Percentiles rank a stretch among this genome's conserved stretches.
These are phyloP conservation scores for Cryptosporidium sp. DNA, from an alignment of 169 alveolate species.

Conservation along the genomic window DNA sequence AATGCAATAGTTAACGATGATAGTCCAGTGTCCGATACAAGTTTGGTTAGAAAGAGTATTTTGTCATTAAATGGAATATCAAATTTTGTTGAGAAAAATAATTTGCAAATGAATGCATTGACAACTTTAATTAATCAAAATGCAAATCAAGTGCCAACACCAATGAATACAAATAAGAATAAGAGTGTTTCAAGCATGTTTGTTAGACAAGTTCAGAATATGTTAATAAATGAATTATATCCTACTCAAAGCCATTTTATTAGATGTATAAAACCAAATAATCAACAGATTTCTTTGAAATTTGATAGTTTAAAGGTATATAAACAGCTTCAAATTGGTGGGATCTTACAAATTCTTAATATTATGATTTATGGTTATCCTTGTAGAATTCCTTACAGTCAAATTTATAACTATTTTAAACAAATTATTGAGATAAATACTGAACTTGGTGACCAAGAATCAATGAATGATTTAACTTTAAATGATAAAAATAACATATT, in stretches of 20 bases:
- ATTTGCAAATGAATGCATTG: constrained; percentile 6
- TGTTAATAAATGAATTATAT: constrained; percentile 76
- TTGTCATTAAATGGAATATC: not conserved
- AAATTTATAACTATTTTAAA: constrained; percentile 77
- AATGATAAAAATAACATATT: constrained; percentile 64
- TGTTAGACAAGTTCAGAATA: constrained; percentile 79
- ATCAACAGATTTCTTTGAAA: constrained; percentile 69
- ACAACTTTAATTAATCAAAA: not conserved
- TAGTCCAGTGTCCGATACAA: not conserved
- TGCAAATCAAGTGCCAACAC: constrained; percentile 49
- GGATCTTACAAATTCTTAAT: constrained; percentile 80
- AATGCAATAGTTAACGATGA: constrained; percentile 5
- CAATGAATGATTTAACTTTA: not conserved
- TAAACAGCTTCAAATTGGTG: constrained; percentile 81
- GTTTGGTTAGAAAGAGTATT: constrained; percentile 7
- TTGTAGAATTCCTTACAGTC: constrained; percentile 79
- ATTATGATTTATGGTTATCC: constrained; percentile 82
- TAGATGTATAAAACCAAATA: constrained; percentile 81
- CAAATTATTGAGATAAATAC: constrained; percentile 64
- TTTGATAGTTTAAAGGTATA: constrained; percentile 79
- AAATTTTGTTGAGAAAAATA: not conserved
- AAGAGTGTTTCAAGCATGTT: constrained; percentile 69
- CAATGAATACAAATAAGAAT: constrained; percentile 61
- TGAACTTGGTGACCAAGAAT: not conserved
- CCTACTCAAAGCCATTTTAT: constrained; percentile 80